A percentile compares a stretch with the other conserved stretches of the same genome.
Conservation (phyloP, 768 basidiomycete genomes). For the Roridomyces roridus region DNA sequence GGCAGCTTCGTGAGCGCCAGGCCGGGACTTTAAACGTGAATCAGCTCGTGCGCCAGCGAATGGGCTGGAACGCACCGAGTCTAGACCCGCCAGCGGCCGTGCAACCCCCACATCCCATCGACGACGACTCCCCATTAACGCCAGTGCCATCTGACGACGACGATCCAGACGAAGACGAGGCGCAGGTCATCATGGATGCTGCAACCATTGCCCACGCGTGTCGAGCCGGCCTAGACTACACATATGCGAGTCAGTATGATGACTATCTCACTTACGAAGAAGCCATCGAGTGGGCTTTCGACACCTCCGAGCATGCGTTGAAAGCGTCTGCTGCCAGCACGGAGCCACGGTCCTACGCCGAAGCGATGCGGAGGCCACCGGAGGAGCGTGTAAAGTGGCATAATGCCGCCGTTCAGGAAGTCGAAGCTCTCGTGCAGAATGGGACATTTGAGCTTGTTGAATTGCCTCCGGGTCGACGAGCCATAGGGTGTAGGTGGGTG, state of each 20-base stretch:
- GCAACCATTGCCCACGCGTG: background rate
- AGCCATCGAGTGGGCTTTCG: constrained; percentile 2
- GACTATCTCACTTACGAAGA: background rate
- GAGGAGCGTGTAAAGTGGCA: constrained; percentile 28
- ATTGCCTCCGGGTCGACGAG: constrained; percentile 33
- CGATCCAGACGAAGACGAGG: background rate
- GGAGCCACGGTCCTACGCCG: constrained; percentile 25
- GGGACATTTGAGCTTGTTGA: constrained; percentile 42
- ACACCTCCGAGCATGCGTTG: background rate
- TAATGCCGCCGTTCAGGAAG: constrained; percentile 35
- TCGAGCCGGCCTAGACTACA: background rate
- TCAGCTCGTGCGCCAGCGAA: background rate
- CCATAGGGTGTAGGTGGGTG: constrained; percentile 27
- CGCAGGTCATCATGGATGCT: no score
- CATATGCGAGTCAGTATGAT: background rate
- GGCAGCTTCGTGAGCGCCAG: background rate
- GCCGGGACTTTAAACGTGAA: background rate
- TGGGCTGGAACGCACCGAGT: no score
- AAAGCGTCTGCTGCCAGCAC: constrained; percentile 10
- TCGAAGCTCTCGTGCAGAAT: constrained; percentile 29
- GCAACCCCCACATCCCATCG: background rate
- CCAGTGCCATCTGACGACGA: background rate
- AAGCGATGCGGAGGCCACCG: constrained; percentile 25
- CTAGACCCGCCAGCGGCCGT: background rate
- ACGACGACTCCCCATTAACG: background rate